phyloP scores from a whole-genome alignment of 2,329 filamentous ascomycete genomes.

The Pseudogymnoascus sp. region DNA sequence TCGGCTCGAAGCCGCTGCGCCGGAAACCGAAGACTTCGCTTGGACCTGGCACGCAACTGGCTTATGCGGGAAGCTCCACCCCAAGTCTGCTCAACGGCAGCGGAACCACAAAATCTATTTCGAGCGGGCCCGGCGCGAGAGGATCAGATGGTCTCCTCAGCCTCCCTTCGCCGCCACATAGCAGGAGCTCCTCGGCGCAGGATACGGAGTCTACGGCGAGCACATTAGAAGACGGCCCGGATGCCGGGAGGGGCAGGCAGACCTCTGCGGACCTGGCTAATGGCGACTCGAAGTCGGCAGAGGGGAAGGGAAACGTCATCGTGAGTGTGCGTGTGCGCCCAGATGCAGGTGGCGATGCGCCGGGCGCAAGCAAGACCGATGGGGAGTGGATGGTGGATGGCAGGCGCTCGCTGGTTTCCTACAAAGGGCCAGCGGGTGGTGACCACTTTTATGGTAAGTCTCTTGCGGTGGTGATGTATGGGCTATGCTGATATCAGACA shows the following conservation, averaged over 20 bases:
- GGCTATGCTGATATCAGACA: conserved; percentile 30
- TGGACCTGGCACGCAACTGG: conserved; percentile 28
- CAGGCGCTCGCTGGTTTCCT: conserved; percentile 71
- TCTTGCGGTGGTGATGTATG: neutral
- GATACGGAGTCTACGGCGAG: conserved; percentile 87
- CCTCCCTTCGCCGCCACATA: conserved; percentile 75
- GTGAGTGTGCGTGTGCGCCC: conserved; percentile 92
- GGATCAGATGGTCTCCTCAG: conserved; percentile 70
- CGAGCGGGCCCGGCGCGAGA: conserved; percentile 50
- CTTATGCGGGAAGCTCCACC: conserved; percentile 36
- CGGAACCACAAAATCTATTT: conserved; percentile 67
- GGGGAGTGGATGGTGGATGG: conserved; percentile 91
- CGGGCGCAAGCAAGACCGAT: conserved; percentile 51
- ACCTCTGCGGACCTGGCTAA: conserved; percentile 23
- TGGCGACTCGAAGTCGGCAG: conserved; percentile 42
- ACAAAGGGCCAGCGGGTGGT: conserved; percentile 80
- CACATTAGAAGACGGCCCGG: conserved; percentile 78
- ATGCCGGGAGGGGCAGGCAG: conserved; percentile 36
- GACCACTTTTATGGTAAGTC: conserved; percentile 82
- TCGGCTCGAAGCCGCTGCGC: conserved; percentile 18
- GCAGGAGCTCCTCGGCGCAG: conserved; percentile 83
- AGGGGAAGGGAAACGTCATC: conserved; percentile 88
- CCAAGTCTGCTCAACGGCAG: conserved; percentile 74
- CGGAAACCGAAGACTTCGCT: conserved; percentile 26
- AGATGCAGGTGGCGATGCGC: conserved; percentile 57